These are phyloP conservation scores for Hericium rajendrae DNA, from an alignment of 768 basidiomycete genomes.

Conservation along the genomic window DNA sequence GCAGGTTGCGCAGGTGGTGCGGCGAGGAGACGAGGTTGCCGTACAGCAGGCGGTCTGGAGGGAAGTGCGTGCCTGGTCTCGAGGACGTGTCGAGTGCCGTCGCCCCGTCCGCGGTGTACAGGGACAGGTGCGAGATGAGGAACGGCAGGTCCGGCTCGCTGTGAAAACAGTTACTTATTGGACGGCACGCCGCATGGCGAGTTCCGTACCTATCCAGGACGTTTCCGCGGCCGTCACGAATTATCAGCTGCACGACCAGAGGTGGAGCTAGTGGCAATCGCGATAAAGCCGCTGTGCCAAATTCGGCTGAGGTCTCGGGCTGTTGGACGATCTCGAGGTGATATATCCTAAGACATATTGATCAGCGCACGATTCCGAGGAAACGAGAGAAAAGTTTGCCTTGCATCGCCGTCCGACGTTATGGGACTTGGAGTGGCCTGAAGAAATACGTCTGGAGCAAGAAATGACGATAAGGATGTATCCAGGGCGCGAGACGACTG, in stretches of 20 bases:
- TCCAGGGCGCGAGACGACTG: conserved; percentile 10
- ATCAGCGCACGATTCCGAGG: conserved; percentile 1
- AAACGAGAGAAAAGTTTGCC: conserved; percentile 7
- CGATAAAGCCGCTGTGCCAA: conserved; percentile 63
- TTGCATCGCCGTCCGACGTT: conserved; percentile 9
- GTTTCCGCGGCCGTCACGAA: conserved; percentile 64
- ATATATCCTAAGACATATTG: conserved; percentile 34
- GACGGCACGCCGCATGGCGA: conserved; percentile 12
- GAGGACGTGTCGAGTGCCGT: conserved; percentile 57
- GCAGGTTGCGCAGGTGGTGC: conserved; percentile 69
- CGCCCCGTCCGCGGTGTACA: conserved; percentile 61
- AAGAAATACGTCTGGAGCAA: conserved; percentile 3
- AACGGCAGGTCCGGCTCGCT: conserved; percentile 85
- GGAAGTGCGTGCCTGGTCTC: conserved; percentile 35
- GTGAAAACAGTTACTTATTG: conserved; percentile 3
- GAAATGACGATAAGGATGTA: conserved; percentile 4
- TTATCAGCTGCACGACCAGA: conserved; percentile 68
- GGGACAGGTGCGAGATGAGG: conserved; percentile 72
- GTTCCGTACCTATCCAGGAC: conserved; percentile 66
- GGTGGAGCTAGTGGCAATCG: conserved; percentile 81
- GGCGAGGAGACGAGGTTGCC: conserved; percentile 81
- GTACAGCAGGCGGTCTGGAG: conserved; percentile 58
- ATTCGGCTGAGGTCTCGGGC: conserved; percentile 74
- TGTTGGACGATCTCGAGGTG: conserved; percentile 82
- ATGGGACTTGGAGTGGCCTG: conserved; percentile 7